Percentiles rank a stretch among this genome's conserved stretches.
Conservation (phyloP, 1,284 basidiomycete species). For the Vanrija sp. region DNA sequence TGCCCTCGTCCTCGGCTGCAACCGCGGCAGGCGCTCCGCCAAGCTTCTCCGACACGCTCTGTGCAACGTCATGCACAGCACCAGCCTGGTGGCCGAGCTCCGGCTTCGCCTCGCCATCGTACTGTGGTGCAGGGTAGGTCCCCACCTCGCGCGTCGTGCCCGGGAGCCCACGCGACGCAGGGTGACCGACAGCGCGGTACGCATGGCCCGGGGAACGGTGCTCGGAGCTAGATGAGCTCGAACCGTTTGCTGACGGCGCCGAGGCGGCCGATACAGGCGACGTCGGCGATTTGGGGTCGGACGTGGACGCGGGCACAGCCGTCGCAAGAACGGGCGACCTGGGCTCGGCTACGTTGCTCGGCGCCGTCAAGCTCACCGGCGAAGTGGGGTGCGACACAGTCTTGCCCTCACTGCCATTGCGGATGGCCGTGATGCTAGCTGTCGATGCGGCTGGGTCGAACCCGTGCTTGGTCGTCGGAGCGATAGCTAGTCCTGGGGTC, state of each 20-base stretch:
- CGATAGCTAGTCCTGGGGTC: background rate
- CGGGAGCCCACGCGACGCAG: conserved; percentile 16
- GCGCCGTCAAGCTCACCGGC: background rate
- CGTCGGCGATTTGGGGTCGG: background rate
- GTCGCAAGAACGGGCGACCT: too few species aligned
- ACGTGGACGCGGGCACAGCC: too few species aligned
- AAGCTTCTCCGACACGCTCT: background rate
- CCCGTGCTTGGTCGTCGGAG: conserved; percentile 14
- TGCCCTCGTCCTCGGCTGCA: background rate
- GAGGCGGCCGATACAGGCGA: background rate
- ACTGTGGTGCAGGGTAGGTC: conserved; percentile 19
- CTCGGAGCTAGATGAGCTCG: background rate
- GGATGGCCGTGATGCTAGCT: conserved; percentile 42
- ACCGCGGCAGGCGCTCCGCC: background rate
- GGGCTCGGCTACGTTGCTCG: too few species aligned
- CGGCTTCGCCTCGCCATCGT: background rate
- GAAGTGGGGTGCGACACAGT: too few species aligned
- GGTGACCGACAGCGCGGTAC: conserved; percentile 29
- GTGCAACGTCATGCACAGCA: background rate
- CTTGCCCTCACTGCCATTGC: conserved; percentile 34
- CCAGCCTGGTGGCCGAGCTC: background rate
- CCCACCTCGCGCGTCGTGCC: conserved; percentile 24
- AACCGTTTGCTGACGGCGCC: background rate
- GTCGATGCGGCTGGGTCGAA: conserved; percentile 32
- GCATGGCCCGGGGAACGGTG: conserved; percentile 24